phyloP scores from a whole-genome alignment of 2,329 filamentous ascomycete genomes.

The Verticillium klebahnii region DNA sequence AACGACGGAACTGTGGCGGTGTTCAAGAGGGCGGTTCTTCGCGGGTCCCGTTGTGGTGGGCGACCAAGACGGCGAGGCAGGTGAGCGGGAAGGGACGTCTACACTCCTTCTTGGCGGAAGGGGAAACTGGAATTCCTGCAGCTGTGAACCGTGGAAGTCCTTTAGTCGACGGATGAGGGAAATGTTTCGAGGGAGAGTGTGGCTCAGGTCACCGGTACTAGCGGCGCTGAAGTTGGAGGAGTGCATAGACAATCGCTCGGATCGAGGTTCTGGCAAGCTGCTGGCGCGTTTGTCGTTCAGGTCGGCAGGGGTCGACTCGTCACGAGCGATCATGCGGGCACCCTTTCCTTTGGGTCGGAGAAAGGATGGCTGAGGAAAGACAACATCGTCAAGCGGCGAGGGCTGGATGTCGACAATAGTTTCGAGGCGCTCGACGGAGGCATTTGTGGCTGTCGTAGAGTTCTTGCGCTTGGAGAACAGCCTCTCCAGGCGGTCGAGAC shows the following conservation, averaged over 20 bases:
- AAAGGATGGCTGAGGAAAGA: conserved; percentile 48
- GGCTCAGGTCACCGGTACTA: conserved; percentile 5
- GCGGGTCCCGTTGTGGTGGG: conserved; percentile 4
- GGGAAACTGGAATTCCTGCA: conserved; percentile 33
- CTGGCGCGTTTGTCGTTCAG: conserved; percentile 7
- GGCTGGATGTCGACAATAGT: conserved; percentile 17
- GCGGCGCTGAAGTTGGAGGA: conserved; percentile 7
- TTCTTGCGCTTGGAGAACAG: conserved; percentile 43
- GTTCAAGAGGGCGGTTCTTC: conserved; percentile 5
- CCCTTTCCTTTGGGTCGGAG: conserved; percentile 50
- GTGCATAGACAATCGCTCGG: conserved; percentile 13
- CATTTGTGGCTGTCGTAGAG: background rate
- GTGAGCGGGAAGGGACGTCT: conserved; percentile 16
- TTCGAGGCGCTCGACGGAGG: conserved; percentile 18
- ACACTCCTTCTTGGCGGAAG: conserved; percentile 23
- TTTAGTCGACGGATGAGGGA: conserved; percentile 7
- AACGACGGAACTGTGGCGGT: conserved; percentile 12
- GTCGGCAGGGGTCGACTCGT: conserved; percentile 28
- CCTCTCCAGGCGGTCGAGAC: conserved; percentile 34
- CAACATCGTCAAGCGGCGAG: conserved; percentile 16
- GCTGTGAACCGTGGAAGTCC: conserved; percentile 16
- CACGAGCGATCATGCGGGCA: conserved; percentile 52
- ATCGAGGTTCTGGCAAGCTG: conserved; percentile 11
- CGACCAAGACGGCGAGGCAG: conserved; percentile 1
- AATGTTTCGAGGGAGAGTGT: conserved; percentile 6